Base-by-base conservation (phyloP, 495 filamentous ascomycete species). In the Parathielavia appendiculata region DNA sequence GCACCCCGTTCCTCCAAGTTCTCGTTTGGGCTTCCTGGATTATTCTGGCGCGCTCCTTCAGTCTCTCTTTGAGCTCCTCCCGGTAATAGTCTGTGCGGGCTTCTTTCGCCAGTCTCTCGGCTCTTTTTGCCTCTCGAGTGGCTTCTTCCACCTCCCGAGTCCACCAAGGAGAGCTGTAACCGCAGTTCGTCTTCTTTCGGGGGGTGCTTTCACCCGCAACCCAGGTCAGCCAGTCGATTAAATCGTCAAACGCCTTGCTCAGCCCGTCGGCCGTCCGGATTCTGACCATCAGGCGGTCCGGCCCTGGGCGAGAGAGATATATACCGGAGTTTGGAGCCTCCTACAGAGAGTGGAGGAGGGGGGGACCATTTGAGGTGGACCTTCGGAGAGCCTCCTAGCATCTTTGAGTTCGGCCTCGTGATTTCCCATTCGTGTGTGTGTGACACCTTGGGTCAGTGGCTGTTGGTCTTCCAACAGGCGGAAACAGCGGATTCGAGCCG, bases 151-250 rank as follows among this genome's bases (percentile, higher is more conserved):
- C 51, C 38, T 54, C 51, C 39, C 7, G n/a, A 11, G 36, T 43
- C 51, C 51, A 54, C 51, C 51, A 54, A 16, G 51, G 35, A 26
- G 51, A 54, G 36, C 36, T 43, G 19, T 54, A 43, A 38, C 51
- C 51, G 19, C 36, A 13, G 14, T 54, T 54, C 20, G 10, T 19
- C 20, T 43, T 54, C 38, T 40, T 38, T 30, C 22, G 19, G 1
- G 38, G 38, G 11, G 38, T 54, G 36, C 36, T 43, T 32, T 43
- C 36, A 1, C 32, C 38, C 17, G 51, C 51, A 2, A 54, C 51
- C 51, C 51, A 43, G n/a, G n/a, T 32, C 2, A 54, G 51, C 36
- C 38, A 43, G 36, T 0, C 12, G 17, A 44, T 19, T 5, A 44
- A 14, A 7, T 44, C n/a, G 17, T 44, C 41, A 17, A 44, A 44